A percentile compares a stretch with the other conserved stretches of the same genome.
Conservation (phyloP, 495 filamentous ascomycete species). For the Trichoderma asperelloides region DNA sequence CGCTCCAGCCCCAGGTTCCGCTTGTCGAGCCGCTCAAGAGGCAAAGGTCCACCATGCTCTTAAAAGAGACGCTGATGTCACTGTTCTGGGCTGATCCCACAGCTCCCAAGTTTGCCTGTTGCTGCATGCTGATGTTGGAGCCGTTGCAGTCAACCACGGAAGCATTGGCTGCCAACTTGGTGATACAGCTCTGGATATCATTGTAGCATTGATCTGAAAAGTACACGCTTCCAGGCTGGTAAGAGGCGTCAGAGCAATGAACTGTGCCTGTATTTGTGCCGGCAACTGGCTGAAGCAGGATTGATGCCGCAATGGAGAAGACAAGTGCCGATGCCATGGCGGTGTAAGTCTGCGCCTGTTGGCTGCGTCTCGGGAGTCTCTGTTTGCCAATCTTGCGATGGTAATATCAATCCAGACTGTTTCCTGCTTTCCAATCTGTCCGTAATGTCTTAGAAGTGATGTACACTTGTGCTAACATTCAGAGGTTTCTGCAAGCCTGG, state of each 20-base stretch:
- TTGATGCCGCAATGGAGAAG: constrained; percentile 4
- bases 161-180: constrained; percentile 12
- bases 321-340: neutral
- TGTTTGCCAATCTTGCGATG: neutral
- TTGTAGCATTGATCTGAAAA: constrained; percentile 12
- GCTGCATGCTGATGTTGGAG: constrained; percentile 12
- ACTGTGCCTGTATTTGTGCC: constrained; percentile 9
- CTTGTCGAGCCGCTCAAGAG: constrained; percentile 12
- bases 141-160: constrained; percentile 11
- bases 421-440: neutral
- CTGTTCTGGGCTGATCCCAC: constrained; percentile 8
- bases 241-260: constrained; percentile 10
- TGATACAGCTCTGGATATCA: constrained; percentile 12
- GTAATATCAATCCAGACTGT: neutral
- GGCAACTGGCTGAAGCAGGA: constrained; percentile 7
- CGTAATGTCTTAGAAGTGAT: neutral
- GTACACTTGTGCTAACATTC: neutral
- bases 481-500: neutral
- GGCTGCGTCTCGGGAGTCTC: neutral
- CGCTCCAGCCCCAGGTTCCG: constrained; percentile 13
- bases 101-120: constrained; percentile 6
- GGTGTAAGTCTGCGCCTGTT: neutral
- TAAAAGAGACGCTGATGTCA: constrained; percentile 10
- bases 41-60: constrained; percentile 14
- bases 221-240: constrained; percentile 11